Conservation (phyloP, 2,329 filamentous ascomycete genomes). For the Stagonosporopsis rhizophila region DNA sequence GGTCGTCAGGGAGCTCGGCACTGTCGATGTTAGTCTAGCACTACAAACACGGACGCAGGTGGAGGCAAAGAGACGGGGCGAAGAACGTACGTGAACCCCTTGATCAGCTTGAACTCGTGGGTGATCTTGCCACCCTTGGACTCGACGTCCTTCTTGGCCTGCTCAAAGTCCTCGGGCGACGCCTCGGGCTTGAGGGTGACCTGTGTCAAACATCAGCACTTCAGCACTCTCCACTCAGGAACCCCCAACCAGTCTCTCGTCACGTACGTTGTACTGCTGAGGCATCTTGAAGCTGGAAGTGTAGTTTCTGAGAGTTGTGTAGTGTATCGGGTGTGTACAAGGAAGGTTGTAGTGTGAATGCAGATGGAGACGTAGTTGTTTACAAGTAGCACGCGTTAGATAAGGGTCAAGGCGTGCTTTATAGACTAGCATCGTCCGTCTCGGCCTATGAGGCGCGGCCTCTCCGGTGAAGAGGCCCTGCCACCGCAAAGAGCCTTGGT, state of each 20-base stretch:
- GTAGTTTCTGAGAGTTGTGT: not conserved
- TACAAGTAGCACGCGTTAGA: constrained; percentile 18
- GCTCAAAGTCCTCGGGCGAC: constrained; percentile 71
- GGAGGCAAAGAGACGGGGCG: no score
- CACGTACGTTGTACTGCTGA: constrained; percentile 44
- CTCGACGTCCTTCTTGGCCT: constrained; percentile 76
- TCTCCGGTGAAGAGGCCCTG: constrained; percentile 15
- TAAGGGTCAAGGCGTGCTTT: constrained; percentile 29
- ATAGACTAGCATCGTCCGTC: constrained; percentile 25
- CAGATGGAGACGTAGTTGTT: constrained; percentile 6
- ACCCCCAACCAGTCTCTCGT: not conserved
- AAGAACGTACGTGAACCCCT: constrained; percentile 83
- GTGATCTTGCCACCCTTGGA: constrained; percentile 83
- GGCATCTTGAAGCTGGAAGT: constrained; percentile 39
- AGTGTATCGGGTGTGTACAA: not conserved
- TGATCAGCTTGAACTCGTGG: constrained; percentile 86
- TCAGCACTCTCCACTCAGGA: not conserved
- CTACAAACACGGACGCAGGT: no score
- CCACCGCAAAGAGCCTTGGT: constrained; percentile 33
- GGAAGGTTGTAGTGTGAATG: not conserved
- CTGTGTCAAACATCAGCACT: constrained; percentile 54
- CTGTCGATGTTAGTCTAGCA: constrained; percentile 55
- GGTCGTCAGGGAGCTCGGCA: constrained; percentile 73
- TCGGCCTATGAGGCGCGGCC: constrained; percentile 3
- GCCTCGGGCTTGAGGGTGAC: constrained; percentile 80